phyloP scores from a whole-genome alignment of 495 filamentous ascomycete genomes.

The Ramalina peruviana region DNA sequence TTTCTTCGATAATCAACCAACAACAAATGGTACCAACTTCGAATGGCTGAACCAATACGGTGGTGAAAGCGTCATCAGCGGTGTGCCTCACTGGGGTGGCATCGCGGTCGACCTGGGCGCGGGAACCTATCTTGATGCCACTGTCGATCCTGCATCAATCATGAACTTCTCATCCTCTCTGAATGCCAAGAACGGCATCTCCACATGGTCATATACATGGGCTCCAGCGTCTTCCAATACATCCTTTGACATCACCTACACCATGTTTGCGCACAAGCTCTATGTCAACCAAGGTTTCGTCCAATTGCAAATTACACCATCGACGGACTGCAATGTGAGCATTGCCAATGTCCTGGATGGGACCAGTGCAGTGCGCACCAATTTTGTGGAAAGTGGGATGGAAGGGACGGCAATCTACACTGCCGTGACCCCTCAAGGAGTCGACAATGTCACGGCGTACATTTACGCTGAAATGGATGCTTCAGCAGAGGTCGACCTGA shows the following conservation, averaged over 20 bases:
- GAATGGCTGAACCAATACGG: constrained; percentile 60
- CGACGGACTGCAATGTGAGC: constrained; percentile 30
- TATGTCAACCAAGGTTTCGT: constrained; percentile 50
- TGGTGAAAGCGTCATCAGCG: constrained; percentile 57
- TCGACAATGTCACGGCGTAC: constrained; percentile 44
- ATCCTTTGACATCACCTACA: constrained; percentile 42
- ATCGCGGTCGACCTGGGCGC: constrained; percentile 44
- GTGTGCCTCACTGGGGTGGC: constrained; percentile 57
- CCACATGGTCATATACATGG: constrained; percentile 56
- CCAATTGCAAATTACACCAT: constrained; percentile 38
- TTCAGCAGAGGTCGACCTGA: constrained; percentile 32
- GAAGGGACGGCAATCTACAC: constrained; percentile 39
- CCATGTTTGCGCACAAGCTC: constrained; percentile 47
- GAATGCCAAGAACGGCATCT: constrained; percentile 46
- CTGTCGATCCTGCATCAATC: constrained; percentile 43
- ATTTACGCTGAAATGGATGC: constrained; percentile 37
- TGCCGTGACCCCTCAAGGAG: constrained; percentile 40
- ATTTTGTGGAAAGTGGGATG: constrained; percentile 37
- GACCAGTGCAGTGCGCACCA: constrained; percentile 41
- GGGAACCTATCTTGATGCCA: constrained; percentile 43
- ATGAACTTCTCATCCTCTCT: constrained; percentile 47
- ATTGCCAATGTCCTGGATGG: constrained; percentile 49
- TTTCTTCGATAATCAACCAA: constrained; percentile 53
- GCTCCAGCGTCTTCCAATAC: constrained; percentile 35
- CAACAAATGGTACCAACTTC: constrained; percentile 53